Percentiles rank a stretch among this genome's conserved stretches.
These are phyloP conservation scores for Fusarium euwallaceae DNA, from an alignment of 2,329 filamentous ascomycete genomes.

Conservation along the genomic window DNA sequence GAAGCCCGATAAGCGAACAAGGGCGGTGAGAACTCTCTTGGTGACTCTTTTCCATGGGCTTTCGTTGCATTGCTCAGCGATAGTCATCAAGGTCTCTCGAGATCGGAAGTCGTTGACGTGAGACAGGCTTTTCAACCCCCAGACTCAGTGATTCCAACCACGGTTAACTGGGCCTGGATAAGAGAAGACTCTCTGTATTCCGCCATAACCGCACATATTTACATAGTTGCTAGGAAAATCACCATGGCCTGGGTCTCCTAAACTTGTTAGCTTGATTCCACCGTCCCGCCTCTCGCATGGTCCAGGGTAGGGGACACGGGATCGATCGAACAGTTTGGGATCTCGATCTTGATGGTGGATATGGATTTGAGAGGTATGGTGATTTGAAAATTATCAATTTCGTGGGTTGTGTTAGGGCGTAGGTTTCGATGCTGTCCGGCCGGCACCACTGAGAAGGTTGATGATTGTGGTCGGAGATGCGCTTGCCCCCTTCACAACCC, in stretches of 20 bases:
- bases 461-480: neutral
- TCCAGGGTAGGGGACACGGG: constrained; percentile 2
- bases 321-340: constrained; percentile 24
- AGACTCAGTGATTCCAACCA: neutral
- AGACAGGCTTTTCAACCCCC: neutral
- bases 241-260: neutral
- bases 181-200: neutral
- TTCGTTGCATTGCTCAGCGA: neutral
- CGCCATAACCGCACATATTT: constrained; percentile 4
- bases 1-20: constrained; percentile 16
- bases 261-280: constrained; percentile 6
- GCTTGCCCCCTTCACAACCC: neutral
- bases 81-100: neutral
- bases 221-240: neutral
- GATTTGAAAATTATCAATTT: constrained; percentile 14
- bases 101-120: neutral
- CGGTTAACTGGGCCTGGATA: neutral
- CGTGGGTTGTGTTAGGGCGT: constrained; percentile 6
- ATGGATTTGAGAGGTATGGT: constrained; percentile 11
- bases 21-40: neutral
- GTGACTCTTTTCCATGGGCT: neutral
- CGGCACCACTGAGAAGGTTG: neutral
- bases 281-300: constrained; percentile 7
- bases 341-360: constrained; percentile 25
- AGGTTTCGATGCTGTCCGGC: constrained; percentile 4